Conservation (phyloP, 2,329 filamentous ascomycete species). For the Coniochaeta pulveracea region DNA sequence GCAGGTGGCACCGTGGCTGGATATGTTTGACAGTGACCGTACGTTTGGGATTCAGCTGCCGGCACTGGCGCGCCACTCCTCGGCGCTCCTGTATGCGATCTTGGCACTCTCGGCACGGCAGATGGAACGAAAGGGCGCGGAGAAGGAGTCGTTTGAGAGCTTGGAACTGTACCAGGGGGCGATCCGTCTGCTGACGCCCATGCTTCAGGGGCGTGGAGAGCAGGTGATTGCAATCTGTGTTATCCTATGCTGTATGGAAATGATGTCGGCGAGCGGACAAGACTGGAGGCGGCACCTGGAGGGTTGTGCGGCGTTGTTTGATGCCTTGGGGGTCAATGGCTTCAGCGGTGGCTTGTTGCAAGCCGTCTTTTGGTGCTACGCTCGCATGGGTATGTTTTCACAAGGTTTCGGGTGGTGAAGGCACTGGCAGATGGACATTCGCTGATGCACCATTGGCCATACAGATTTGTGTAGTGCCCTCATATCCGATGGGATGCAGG, state of each 20-base stretch:
- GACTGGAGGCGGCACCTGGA: conserved; percentile 47
- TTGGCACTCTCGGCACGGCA: conserved; percentile 43
- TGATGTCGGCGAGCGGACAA: conserved; percentile 27
- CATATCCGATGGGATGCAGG: conserved; percentile 39
- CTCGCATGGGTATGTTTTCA: conserved; percentile 39
- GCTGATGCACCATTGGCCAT: no score
- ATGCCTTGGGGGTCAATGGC: conserved; percentile 39
- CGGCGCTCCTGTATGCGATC: conserved; percentile 36
- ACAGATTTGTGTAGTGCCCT: conserved; percentile 41
- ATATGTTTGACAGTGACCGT: conserved; percentile 44
- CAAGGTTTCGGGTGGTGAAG: no score
- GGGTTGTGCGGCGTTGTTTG: conserved; percentile 43
- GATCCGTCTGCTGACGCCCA: conserved; percentile 28
- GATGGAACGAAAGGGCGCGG: conserved; percentile 35
- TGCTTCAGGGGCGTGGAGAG: conserved; percentile 20
- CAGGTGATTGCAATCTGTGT: conserved; percentile 25
- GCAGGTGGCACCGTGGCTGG: conserved; percentile 18
- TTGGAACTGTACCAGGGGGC: conserved; percentile 43
- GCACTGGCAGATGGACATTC: no score
- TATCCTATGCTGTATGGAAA: conserved; percentile 28
- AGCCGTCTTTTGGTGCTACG: conserved; percentile 48
- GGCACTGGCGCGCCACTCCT: conserved; percentile 31
- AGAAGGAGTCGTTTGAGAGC: conserved; percentile 34
- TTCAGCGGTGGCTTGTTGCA: conserved; percentile 39
- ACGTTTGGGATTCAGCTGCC: conserved; percentile 42